phyloP scores from a whole-genome alignment of 257 asterid species.

The Rubia yunnanensis region DNA sequence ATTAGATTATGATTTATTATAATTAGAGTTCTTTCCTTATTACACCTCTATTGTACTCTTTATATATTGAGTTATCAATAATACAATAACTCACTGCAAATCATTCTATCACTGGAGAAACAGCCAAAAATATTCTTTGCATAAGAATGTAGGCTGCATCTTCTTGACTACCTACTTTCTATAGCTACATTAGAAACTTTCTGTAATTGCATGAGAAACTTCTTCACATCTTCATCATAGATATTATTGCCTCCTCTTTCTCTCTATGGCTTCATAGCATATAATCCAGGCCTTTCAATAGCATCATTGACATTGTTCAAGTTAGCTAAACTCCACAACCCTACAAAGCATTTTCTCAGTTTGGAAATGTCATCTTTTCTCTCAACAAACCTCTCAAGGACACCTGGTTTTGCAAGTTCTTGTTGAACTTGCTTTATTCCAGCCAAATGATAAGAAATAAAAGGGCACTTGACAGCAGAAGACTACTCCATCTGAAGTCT shows the following conservation, averaged over 20 bases:
- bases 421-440: slow-evolving; percentile 98
- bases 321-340: slow-evolving; percentile 88
- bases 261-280: slow-evolving; percentile 97
- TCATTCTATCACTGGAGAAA: too few species aligned
- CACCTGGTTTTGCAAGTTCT: slow-evolving; percentile 89
- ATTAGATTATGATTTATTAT: too few species aligned
- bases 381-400: slow-evolving; percentile 86
- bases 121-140: slow-evolving; percentile 87
- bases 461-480: slow-evolving; percentile 86
- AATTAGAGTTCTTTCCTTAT: too few species aligned
- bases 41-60: too few species aligned
- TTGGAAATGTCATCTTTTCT: slow-evolving; percentile 76
- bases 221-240: slow-evolving; percentile 69
- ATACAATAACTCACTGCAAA: too few species aligned
- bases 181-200: too few species aligned
- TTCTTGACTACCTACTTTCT: slow-evolving; percentile 55
- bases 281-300: slow-evolving; percentile 60
- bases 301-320: slow-evolving; percentile 56
- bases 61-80: too few species aligned
- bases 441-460: slow-evolving; percentile 85
- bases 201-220: too few species aligned
- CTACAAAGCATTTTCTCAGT: slow-evolving; percentile 83
- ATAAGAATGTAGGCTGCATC: slow-evolving; percentile 88
- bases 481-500: slow-evolving; percentile 86
- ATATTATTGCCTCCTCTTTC: slow-evolving; percentile 99